A percentile compares a stretch with the other conserved stretches of the same genome.
Conservation (phyloP, 208 protist genomes). For the Blechomonas ayalai region DNA sequence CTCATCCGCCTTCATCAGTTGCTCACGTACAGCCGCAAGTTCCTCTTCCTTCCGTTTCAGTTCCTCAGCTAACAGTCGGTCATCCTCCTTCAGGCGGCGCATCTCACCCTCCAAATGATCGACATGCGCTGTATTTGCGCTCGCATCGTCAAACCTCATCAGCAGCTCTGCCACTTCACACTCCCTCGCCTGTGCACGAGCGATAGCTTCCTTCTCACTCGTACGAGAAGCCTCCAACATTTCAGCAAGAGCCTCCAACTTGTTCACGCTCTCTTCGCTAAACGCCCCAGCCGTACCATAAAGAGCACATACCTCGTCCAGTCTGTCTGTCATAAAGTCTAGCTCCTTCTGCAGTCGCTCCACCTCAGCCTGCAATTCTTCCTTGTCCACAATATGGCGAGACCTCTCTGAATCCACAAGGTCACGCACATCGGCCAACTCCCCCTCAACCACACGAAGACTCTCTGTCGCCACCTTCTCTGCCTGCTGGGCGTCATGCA, state of each 20-base stretch:
- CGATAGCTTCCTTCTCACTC: constrained; percentile 16
- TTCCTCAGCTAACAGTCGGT: constrained; percentile 14
- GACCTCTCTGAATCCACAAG: constrained; percentile 15
- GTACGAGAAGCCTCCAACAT: constrained; percentile 11
- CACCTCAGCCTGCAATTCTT: constrained; percentile 2
- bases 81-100: constrained; percentile 17
- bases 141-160: constrained; percentile 2
- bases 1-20: constrained; percentile 13
- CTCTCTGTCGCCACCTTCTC: constrained; percentile 8
- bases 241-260: constrained; percentile 25
- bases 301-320: constrained; percentile 24
- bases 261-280: constrained; percentile 15
- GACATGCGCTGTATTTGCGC: constrained; percentile 5
- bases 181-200: constrained; percentile 19
- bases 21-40: constrained; percentile 3
- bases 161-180: constrained; percentile 18
- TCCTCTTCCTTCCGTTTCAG: constrained; percentile 16
- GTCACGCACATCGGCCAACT: constrained; percentile 10
- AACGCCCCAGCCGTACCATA: constrained; percentile 17
- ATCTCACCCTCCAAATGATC: constrained; percentile 10
- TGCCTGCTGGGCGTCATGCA: constrained; percentile 5
- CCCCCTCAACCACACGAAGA: constrained; percentile 5
- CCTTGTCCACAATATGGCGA: constrained; percentile 4
- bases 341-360: constrained; percentile 26
- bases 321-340: constrained; percentile 18